Evolutionary conservation across 257 asterid genomes (phyloP), one percentile per base, ranked within the genome.

Genomic region (Nicotiana obtusifolia): DNA sequence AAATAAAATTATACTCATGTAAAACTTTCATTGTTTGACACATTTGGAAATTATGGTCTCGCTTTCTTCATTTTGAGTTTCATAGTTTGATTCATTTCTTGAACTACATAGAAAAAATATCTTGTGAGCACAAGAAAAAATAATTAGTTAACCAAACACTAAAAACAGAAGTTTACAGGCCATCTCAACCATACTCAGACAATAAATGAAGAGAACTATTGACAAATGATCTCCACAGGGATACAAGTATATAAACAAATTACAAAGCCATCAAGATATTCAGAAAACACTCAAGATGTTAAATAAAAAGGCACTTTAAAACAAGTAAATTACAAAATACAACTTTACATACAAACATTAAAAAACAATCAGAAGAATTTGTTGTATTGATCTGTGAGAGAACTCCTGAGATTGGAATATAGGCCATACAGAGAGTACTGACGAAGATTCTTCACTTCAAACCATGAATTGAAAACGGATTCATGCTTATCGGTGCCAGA

Each of bases 401-500:
- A 96, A 80, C 88, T 87, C 81, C 89, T 87, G 85, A 96, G 97
- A 90, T 89, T 89, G 26, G 97, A 90, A 20, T 96, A 96, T 26
- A 96, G 94, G 76, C 87, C 84, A 64, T 90, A 93, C 13, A 93
- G 98, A 24, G 99, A 96, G 84, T 96, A 96, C 88, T 94, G 98
- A 3, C 97, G 97, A 53, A 96, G 99, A 78, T 94, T 96, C 88
- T 88, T 71, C 81, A 94, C 97, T 88, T 96, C 98, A 77, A 90
- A 93, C 99, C 99, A 96, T 3, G 99, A 94, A 88, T 96, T 96
- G 88, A 96, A 90, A 49, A 96, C 98, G 0, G 92, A 78, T 20
- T 86, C 89, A 59, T 94, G 97, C 88, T 91, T 93, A 83, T 96
- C 99, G 0, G 99, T 96, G 37, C 99, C 98, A 7, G 99, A 96